Evolutionary conservation across 768 basidiomycete genomes (phyloP).

Genomic region (Paxillus rubicundulus): DNA sequence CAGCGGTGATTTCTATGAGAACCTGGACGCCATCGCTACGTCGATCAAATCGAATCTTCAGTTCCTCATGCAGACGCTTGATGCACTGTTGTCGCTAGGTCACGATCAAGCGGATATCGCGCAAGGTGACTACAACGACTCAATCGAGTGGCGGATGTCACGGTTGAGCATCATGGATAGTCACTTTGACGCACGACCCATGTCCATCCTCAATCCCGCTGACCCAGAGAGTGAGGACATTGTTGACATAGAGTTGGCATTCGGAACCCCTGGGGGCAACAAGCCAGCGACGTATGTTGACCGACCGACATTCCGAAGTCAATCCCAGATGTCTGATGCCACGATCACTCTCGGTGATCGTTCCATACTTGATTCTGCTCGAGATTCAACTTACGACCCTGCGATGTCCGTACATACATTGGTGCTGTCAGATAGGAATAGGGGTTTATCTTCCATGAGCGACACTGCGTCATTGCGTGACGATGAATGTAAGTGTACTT

Average conservation of each 20-base stretch:
- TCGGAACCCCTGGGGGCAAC: slow-evolving; percentile 40
- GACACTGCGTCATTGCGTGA: slow-evolving; percentile 24
- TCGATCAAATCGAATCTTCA: slow-evolving; percentile 57
- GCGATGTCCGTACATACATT: slow-evolving; percentile 25
- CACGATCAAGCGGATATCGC: slow-evolving; percentile 70
- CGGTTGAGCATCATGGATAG: slow-evolving; percentile 60
- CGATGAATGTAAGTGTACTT: slow-evolving; percentile 21
- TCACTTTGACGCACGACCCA: slow-evolving; percentile 44
- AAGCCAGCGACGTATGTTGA: slow-evolving; percentile 21
- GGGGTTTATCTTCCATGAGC: slow-evolving; percentile 15
- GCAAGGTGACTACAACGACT: slow-evolving; percentile 67
- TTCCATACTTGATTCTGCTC: slow-evolving; percentile 15
- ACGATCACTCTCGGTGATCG: slow-evolving; percentile 33
- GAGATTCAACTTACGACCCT: slow-evolving; percentile 24
- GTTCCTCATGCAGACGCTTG: slow-evolving; percentile 56
- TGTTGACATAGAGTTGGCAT: slow-evolving; percentile 56
- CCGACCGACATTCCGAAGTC: slow-evolving; percentile 31
- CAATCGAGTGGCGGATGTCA: slow-evolving; percentile 77
- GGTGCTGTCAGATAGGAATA: slow-evolving; percentile 19
- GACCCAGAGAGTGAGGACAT: slow-evolving; percentile 50
- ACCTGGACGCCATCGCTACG: slow-evolving; percentile 47
- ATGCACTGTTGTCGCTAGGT: slow-evolving; percentile 59
- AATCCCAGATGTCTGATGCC: slow-evolving; percentile 34
- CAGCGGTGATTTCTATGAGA: slow-evolving; percentile 33
- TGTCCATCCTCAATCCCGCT: slow-evolving; percentile 36